Base-by-base conservation (phyloP, 164 flowering plant species). In the Protea cynaroides region DNA sequence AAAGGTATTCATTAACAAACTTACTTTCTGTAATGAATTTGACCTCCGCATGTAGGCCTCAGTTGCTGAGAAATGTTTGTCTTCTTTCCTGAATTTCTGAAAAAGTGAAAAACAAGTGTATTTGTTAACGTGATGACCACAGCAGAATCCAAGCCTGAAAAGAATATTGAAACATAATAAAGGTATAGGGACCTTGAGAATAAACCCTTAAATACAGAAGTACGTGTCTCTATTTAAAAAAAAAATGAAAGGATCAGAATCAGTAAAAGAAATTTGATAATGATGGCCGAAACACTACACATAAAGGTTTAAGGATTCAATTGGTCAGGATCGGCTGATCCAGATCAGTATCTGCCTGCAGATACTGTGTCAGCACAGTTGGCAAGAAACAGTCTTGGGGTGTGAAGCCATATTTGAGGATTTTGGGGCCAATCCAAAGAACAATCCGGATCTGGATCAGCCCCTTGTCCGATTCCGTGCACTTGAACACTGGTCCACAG, bases 21-120 rank as follows among this genome's bases (percentile, higher is more conserved):
- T 84, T 63, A 94, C 99, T 68, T 85, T 88, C 73, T 81, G 86
- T 75, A 94, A 74, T 13, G 96, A 86, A 78, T 77, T 74, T 65
- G 99, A 94, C 75, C 97, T 82, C 49, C 90, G 82, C 89, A 86
- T 84, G 66, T 64, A 89, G 58, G 97, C 96, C 68, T 91, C 94
- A 22, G 96, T 77, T 25, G 88, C 83, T 58, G 99, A 83, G 54
- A 86, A 86, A 67, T 89, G 81, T 79, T 54, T 74, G 66, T 91
- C 97, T 76, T 94, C 99, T 65, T 86, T 85, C 73, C 84, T 86
- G 72, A 94, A 94, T 86, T 83, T 91, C 99, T 94, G 83, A 29
- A 29, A 75, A 67, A 14, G 62, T 51, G 10, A 62, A 25, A 36
- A 46, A 50, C 18, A 43, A 19, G 24, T 18, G 44, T 25, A 37